A percentile compares a stretch with the other conserved stretches of the same genome.
phyloP scores from a whole-genome alignment of 2,329 filamentous ascomycete genomes.

The Pseudogymnoascus sp. region DNA sequence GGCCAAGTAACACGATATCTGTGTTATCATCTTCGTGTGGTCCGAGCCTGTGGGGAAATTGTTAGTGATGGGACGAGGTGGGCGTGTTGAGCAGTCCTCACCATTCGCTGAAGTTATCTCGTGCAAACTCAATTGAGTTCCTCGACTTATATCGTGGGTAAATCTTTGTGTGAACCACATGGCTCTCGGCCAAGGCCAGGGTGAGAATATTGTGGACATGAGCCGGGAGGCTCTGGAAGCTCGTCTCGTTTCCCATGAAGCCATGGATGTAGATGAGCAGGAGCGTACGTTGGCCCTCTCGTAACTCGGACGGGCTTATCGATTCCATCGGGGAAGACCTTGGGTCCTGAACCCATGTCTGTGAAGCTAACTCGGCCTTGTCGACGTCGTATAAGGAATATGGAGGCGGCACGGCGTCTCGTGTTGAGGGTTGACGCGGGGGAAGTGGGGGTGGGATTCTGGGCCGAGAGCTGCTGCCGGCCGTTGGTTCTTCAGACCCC shows the following conservation, averaged over 20 bases:
- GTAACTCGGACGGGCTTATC: conserved; percentile 24
- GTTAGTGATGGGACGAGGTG: conserved; percentile 6
- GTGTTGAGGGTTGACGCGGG: conserved; percentile 17
- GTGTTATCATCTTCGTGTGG: conserved; percentile 67
- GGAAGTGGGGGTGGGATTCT: conserved; percentile 22
- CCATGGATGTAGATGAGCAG: conserved; percentile 82
- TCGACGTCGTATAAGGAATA: conserved; percentile 22
- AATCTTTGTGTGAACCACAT: conserved; percentile 78
- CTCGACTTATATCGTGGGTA: conserved; percentile 75
- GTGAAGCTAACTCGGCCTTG: conserved; percentile 14
- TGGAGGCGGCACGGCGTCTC: conserved; percentile 20
- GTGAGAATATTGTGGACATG: conserved; percentile 73
- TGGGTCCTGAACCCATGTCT: conserved; percentile 19
- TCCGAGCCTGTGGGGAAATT: conserved; percentile 43
- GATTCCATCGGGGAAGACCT: conserved; percentile 28
- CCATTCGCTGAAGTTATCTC: conserved; percentile 77
- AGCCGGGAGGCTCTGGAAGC: conserved; percentile 79
- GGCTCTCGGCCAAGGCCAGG: conserved; percentile 57
- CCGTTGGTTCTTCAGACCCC: neutral
- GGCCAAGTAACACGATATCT: conserved; percentile 75
- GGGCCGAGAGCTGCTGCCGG: neutral
- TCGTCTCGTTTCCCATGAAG: conserved; percentile 81
- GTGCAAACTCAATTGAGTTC: conserved; percentile 60
- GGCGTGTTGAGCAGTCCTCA: conserved; percentile 26
- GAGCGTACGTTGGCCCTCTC: conserved; percentile 41